Base-by-base conservation (phyloP, 2,329 filamentous ascomycete species). In the Aureobasidium sp. region DNA sequence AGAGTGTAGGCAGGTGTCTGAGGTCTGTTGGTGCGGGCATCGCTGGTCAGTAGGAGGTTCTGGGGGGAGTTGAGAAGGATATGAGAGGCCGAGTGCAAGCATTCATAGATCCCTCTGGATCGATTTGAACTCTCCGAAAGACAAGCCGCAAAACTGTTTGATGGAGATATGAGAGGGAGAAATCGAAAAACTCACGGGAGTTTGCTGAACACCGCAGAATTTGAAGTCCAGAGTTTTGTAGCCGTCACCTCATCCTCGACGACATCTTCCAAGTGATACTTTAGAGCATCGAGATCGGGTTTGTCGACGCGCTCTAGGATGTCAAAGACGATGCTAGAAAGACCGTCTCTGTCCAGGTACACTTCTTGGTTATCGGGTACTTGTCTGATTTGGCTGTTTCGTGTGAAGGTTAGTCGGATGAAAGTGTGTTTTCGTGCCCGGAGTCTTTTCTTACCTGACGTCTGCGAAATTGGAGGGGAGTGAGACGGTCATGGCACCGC, bases 321-420 rank as follows among this genome's bases (percentile, higher is more conserved):
- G 69, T 97, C 93, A 73, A 96, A 82, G 67, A 96, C 92, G 71
- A 96, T 85, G 74, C 84, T 91, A 3, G 89, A 90, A 73, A 92
- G 92, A 53, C 90, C 91, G 64, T 88, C 81, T 65, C 83, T 81
- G 71, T 95, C 90, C 69, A 96, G 86, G 77, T 86, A 96, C 67
- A 96, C 88, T 78, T 96, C 93, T 77, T 97, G 92, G 73, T 95
- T 89, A 71, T 93, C 87, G 54, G 88, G 88, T 5, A 92, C 84
- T 74, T 90, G 82, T 64, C 88, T 85, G 66, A 91, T 81, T 59
- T 82, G 81, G 75, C 87, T 90, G 65, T 62, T 29, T 27, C 15
- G 10, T 21, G 13, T 40, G 27, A 5, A n/a, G n/a, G 8, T 61
- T 21, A 42, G 38, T 10, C n/a, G 17, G 5, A 15, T 23, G 50